Base-by-base conservation (phyloP, 768 basidiomycete species). In the Lentinula guzmanii region DNA sequence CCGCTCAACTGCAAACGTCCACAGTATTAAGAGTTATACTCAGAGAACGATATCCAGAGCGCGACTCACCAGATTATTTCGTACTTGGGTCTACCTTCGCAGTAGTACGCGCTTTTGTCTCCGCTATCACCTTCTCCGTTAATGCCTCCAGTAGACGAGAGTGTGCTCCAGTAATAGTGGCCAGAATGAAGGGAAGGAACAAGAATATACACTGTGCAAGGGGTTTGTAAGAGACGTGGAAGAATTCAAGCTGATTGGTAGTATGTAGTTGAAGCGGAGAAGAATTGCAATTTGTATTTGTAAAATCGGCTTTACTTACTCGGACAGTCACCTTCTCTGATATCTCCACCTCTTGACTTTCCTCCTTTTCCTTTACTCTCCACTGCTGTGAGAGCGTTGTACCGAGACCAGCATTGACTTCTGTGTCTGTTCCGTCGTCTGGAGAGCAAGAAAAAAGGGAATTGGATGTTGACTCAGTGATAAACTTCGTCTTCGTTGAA, bases 181-280 rank as follows among this genome's bases (percentile, higher is more conserved):
- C 61, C 2, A 68, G 51, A 52, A 78, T 72, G 56, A 70, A 77
- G 1, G 76, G 76, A 56, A 75, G 65, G 24, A 77, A 62, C 50
- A 77, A 62, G 62, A 69, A 74, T 37, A 75, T 62, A 6, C 65
- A 69, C 77, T 77, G 53, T 9, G 39, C 10, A 6, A 28, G 8
- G 24, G 31, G 51, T 8, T 16, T n/a, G 28, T 28, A 28, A 28
- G 28, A 28, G 28, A 28, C 28, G 28, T 28, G 28, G 28, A 28
- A 28, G 28, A 28, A 28, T 28, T 28, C 28, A 28, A 28, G 28
- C 28, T 28, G 28, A 28, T 28, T 28, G 28, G 28, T 28, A 28
- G 28, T 28, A 28, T 28, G 5, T 15, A 53, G 33, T n/a, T n/a
- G 55, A 46, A 43, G 39, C 8, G 42, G 28, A 52, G 28, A 28